Percentiles rank a stretch among this genome's conserved stretches.
These are phyloP conservation scores for Mycena capillaripes DNA, from an alignment of 768 basidiomycete species.

Conservation along the genomic window DNA sequence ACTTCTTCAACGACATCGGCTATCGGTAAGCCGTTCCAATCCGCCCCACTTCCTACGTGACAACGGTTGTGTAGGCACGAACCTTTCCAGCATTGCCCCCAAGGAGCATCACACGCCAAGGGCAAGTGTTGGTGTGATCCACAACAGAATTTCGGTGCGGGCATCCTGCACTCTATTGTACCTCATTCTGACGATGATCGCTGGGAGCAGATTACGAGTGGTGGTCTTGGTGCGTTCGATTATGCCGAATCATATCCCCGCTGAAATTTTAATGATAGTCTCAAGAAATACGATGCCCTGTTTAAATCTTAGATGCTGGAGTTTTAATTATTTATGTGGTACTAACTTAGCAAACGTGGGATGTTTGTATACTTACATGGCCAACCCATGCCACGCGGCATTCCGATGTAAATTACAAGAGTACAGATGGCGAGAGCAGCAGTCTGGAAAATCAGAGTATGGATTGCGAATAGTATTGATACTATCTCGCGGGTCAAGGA, in stretches of 20 bases:
- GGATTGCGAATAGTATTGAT: slow-evolving; percentile 95
- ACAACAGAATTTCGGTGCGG: slow-evolving; percentile 79
- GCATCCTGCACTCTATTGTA: not conserved
- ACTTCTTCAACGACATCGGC: slow-evolving; percentile 96
- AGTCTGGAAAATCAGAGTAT: slow-evolving; percentile 64
- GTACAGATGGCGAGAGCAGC: slow-evolving; percentile 35
- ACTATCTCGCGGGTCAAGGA: slow-evolving; percentile 58
- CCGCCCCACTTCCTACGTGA: too few relatives aligned
- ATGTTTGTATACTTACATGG: slow-evolving; percentile 13
- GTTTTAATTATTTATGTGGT: slow-evolving; percentile 7
- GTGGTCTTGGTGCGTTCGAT: slow-evolving; percentile 74
- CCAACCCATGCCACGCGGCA: not conserved
- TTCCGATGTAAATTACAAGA: slow-evolving; percentile 26
- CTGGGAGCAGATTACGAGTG: slow-evolving; percentile 74
- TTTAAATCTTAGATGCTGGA: slow-evolving; percentile 51
- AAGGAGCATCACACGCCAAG: slow-evolving; percentile 77
- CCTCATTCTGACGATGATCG: slow-evolving; percentile 7
- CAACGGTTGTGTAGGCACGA: too few relatives aligned
- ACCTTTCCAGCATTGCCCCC: slow-evolving; percentile 94
- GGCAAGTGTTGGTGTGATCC: slow-evolving; percentile 92
- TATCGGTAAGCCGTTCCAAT: slow-evolving; percentile 96
- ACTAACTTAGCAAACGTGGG: not conserved
- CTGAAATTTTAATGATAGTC: slow-evolving; percentile 46
- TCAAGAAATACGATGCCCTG: slow-evolving; percentile 79
- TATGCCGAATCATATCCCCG: not conserved